phyloP scores from a whole-genome alignment of 495 filamentous ascomycete genomes.

The Penicillium goetzii region DNA sequence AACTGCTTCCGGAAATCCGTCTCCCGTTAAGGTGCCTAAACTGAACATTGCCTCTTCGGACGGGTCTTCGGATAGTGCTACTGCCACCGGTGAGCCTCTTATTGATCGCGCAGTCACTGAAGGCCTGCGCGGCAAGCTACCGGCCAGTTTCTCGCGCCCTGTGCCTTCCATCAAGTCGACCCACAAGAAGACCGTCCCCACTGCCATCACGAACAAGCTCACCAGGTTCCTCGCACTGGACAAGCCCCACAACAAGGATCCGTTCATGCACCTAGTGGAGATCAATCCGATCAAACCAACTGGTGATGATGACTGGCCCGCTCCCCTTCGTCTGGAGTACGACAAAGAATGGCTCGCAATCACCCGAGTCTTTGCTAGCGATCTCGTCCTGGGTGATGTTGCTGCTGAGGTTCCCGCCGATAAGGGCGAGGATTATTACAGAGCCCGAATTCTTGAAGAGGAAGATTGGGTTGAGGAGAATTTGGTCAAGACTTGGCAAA shows the following conservation, averaged over 20 bases:
- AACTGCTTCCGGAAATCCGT: background rate
- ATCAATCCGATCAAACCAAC: slow-evolving; percentile 50
- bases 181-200: slow-evolving; percentile 49
- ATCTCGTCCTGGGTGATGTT: slow-evolving; percentile 62
- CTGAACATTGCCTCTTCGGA: background rate
- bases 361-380: slow-evolving; percentile 72
- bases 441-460: slow-evolving; percentile 62
- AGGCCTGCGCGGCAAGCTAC: slow-evolving; percentile 66
- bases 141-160: slow-evolving; percentile 60
- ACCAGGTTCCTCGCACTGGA: slow-evolving; percentile 89
- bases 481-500: slow-evolving; percentile 58
- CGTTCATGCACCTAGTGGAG: slow-evolving; percentile 77
- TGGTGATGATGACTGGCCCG: slow-evolving; percentile 1
- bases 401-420: slow-evolving; percentile 50
- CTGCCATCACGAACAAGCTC: slow-evolving; percentile 68
- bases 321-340: slow-evolving; percentile 63
- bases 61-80: background rate
- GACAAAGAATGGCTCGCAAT: slow-evolving; percentile 97
- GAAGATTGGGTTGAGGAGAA: slow-evolving; percentile 77
- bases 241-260: slow-evolving; percentile 72
- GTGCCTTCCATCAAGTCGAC: slow-evolving; percentile 14
- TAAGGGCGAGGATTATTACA: slow-evolving; percentile 67
- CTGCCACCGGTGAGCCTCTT: background rate
- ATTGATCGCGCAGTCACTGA: slow-evolving; percentile 48
- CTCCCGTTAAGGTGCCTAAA: background rate